These are phyloP conservation scores for Solanum chmielewskii DNA, from an alignment of 257 asterid genomes.

Conservation along the genomic window DNA sequence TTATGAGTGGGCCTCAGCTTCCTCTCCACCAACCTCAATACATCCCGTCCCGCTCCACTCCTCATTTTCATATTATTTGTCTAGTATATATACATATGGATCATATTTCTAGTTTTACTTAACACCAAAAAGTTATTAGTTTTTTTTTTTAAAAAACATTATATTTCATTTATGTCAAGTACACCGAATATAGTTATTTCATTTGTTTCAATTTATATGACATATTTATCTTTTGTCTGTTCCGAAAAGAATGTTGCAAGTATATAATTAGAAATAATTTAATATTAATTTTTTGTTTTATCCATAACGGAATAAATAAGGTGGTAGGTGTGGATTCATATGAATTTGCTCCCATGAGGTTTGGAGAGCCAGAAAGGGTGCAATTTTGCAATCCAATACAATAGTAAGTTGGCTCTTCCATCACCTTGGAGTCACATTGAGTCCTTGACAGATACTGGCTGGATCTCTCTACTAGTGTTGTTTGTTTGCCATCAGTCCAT, in stretches of 20 bases:
- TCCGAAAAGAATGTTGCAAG: too few relatives aligned
- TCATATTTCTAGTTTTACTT: too few relatives aligned
- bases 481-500: background rate
- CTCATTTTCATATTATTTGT: background rate
- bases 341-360: background rate
- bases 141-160: too few relatives aligned
- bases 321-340: background rate
- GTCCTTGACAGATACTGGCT: background rate
- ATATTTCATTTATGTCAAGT: too few relatives aligned
- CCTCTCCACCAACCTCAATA: background rate
- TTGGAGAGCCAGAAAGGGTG: background rate
- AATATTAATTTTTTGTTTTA: too few relatives aligned
- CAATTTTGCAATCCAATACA: background rate
- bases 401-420: background rate
- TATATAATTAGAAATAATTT: too few relatives aligned
- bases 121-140: background rate
- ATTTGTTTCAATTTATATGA: too few relatives aligned
- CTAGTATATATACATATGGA: too few relatives aligned
- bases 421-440: background rate
- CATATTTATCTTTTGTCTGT: too few relatives aligned
- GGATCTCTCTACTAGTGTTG: background rate
- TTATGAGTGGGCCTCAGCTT: accelerated
- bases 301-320: background rate
- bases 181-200: too few relatives aligned
- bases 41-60: background rate